Conservation (phyloP, 768 basidiomycete genomes). For the Lactarius trivialis region DNA sequence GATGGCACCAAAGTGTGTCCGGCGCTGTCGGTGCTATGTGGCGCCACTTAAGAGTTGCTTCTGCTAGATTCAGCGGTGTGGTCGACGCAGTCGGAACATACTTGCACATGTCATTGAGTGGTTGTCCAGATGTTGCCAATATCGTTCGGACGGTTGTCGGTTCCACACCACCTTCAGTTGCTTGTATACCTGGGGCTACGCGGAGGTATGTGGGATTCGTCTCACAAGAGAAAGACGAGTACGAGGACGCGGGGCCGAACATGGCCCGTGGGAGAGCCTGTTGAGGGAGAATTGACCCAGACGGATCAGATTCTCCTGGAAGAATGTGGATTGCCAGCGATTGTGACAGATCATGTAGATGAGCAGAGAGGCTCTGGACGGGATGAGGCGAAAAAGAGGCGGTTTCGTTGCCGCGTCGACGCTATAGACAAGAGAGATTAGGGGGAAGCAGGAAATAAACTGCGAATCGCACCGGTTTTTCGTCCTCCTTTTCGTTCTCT, state of each 20-base stretch:
- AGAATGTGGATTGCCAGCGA: constrained; percentile 82
- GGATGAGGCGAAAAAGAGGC: constrained; percentile 71
- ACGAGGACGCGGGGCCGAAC: constrained; percentile 60
- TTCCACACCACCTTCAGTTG: constrained; percentile 25
- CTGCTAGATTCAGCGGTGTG: constrained; percentile 67
- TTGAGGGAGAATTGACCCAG: constrained; percentile 86
- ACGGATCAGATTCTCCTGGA: constrained; percentile 83
- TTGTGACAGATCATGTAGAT: constrained; percentile 68
- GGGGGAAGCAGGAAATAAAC: neutral
- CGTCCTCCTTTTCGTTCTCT: constrained; percentile 35
- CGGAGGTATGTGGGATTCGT: constrained; percentile 89
- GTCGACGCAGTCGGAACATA: constrained; percentile 71
- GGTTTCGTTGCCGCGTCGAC: constrained; percentile 59
- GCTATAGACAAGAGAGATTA: constrained; percentile 33
- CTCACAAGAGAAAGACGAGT: constrained; percentile 63
- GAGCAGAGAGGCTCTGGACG: constrained; percentile 55
- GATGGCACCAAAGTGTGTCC: constrained; percentile 98
- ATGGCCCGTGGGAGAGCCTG: constrained; percentile 89
- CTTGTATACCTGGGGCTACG: constrained; percentile 42
- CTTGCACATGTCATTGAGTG: constrained; percentile 91
- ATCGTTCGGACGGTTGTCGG: constrained; percentile 42
- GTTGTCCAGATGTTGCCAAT: constrained; percentile 86
- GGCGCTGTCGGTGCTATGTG: constrained; percentile 99
- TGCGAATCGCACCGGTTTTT: constrained; percentile 43
- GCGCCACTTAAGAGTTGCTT: constrained; percentile 82